Percentiles rank a stretch among this genome's conserved stretches.
Conservation (phyloP, 1,139 yeast genomes). For the Saccharomyces pastorianus region DNA sequence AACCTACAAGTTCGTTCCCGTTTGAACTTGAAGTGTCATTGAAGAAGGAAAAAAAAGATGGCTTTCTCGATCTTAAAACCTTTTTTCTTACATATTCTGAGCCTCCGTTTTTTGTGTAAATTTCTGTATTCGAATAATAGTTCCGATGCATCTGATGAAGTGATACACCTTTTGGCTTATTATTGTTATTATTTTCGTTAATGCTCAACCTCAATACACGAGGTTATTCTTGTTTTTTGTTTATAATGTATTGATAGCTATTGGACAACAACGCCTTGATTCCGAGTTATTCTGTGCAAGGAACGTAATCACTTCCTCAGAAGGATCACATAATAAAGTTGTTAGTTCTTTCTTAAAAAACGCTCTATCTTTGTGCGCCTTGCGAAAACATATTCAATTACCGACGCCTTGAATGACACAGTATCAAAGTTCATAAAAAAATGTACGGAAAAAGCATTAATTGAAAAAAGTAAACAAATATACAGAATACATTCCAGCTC, state of each 20-base stretch:
- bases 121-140: background rate
- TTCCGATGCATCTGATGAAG: constrained; percentile 1
- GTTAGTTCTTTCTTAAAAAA: background rate
- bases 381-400: background rate
- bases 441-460: no score
- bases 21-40: background rate
- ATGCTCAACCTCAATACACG: background rate
- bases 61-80: background rate
- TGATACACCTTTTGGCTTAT: background rate
- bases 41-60: constrained; percentile 4
- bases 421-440: background rate
- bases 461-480: background rate
- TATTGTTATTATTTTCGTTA: constrained; percentile 1
- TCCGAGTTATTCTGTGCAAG: background rate
- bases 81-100: background rate
- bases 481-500: background rate
- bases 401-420: background rate
- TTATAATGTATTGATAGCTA: background rate
- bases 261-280: background rate
- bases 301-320: background rate
- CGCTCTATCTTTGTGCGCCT: background rate
- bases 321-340: background rate
- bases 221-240: background rate
- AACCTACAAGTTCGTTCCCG: constrained; percentile 20
- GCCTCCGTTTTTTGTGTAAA: background rate